These are phyloP conservation scores for Cercophora scortea DNA, from an alignment of 495 filamentous ascomycete genomes.

Conservation along the genomic window DNA sequence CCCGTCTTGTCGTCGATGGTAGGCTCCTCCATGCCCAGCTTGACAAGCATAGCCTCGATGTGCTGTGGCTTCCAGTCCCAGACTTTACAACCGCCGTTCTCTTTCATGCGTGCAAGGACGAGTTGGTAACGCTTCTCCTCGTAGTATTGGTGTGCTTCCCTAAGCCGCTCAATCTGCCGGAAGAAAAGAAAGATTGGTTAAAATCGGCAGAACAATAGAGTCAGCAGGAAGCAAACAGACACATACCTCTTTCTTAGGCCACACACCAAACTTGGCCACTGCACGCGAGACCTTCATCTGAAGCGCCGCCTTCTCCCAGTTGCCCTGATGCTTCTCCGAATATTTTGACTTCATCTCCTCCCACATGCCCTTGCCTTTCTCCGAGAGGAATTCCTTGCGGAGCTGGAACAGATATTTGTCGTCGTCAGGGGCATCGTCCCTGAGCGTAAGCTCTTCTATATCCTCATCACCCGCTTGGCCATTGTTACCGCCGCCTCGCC, in stretches of 20 bases:
- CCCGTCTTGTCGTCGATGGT: conserved; percentile 21
- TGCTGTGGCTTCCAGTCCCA: conserved; percentile 32
- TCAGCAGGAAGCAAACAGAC: background rate
- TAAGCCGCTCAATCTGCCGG: conserved; percentile 18
- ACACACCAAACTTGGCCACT: conserved; percentile 34
- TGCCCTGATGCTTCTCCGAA: conserved; percentile 29
- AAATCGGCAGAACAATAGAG: background rate
- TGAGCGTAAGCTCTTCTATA: conserved; percentile 22
- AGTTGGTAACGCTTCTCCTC: conserved; percentile 26
- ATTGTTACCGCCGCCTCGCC: background rate
- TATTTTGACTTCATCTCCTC: conserved; percentile 40
- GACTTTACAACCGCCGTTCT: conserved; percentile 27
- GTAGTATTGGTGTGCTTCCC: conserved; percentile 20
- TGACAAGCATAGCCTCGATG: conserved; percentile 29
- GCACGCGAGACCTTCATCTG: conserved; percentile 44
- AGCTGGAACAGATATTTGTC: conserved; percentile 37
- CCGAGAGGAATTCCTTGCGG: conserved; percentile 31
- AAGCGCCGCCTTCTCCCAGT: conserved; percentile 34
- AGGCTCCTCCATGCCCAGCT: conserved; percentile 25
- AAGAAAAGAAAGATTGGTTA: background rate
- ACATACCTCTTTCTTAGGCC: conserved; percentile 35
- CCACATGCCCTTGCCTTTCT: conserved; percentile 47
- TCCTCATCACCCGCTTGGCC: conserved; percentile 10
- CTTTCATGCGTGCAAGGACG: conserved; percentile 26
- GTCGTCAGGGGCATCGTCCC: conserved; percentile 37